phyloP scores from a whole-genome alignment of 2,329 filamentous ascomycete genomes.

The Colletotrichum eleusines region DNA sequence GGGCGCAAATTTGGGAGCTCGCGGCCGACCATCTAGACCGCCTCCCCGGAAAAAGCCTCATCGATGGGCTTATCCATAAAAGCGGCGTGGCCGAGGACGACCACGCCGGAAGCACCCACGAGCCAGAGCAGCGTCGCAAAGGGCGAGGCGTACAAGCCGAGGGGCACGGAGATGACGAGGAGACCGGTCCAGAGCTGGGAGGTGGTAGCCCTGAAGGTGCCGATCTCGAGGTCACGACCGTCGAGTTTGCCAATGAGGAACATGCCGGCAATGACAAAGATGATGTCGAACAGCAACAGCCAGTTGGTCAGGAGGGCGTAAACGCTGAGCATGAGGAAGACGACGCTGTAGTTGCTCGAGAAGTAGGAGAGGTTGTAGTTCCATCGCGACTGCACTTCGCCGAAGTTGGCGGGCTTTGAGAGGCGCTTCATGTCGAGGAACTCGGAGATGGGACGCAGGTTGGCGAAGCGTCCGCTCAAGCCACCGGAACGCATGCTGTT shows the following conservation, averaged over 20 bases:
- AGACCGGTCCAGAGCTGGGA: slow-evolving; percentile 95
- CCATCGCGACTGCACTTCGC: slow-evolving; percentile 88
- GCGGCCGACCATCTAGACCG: slow-evolving; percentile 99
- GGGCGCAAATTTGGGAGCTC: slow-evolving; percentile 95
- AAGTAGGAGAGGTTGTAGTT: slow-evolving; percentile 98
- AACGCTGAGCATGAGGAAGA: slow-evolving; percentile 95
- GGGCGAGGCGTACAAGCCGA: slow-evolving; percentile 87
- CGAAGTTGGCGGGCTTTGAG: slow-evolving; percentile 93
- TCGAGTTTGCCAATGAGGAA: slow-evolving; percentile 92
- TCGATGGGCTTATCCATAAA: slow-evolving; percentile 99
- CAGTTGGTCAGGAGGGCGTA: slow-evolving; percentile 94
- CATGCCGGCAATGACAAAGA: slow-evolving; percentile 87
- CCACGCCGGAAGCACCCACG: slow-evolving; percentile 93
- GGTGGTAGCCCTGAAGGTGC: slow-evolving; percentile 83
- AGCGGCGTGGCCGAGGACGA: slow-evolving; percentile 92
- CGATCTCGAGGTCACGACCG: slow-evolving; percentile 89
- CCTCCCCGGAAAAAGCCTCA: slow-evolving; percentile 99
- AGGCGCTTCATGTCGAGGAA: slow-evolving; percentile 97
- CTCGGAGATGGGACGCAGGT: slow-evolving; percentile 89
- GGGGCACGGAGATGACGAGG: slow-evolving; percentile 83
- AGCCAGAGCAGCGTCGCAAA: slow-evolving; percentile 92
- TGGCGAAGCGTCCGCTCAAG: slow-evolving; percentile 86
- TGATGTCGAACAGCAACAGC: slow-evolving; percentile 89
- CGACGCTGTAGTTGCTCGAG: slow-evolving; percentile 96
- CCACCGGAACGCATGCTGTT: slow-evolving; percentile 84